Conservation (phyloP, 2,329 filamentous ascomycete genomes). For the Mollisia scopiformis region DNA sequence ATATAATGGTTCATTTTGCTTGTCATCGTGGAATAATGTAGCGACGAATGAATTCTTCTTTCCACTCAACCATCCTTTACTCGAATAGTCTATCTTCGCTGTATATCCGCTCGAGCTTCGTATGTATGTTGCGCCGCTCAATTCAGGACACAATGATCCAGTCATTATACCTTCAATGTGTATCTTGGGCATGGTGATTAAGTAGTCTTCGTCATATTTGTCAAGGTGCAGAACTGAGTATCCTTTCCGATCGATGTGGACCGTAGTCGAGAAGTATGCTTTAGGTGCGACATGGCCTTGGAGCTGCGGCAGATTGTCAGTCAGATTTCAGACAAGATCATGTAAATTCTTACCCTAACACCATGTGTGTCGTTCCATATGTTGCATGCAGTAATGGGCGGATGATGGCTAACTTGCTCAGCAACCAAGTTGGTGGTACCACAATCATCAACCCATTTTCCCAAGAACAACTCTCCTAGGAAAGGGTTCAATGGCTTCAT, state of each 20-base stretch:
- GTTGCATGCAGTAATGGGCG: slow-evolving; percentile 90
- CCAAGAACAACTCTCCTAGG: slow-evolving; percentile 89
- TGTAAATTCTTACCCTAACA: slow-evolving; percentile 46
- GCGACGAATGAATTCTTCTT: slow-evolving; percentile 91
- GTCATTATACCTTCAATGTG: slow-evolving; percentile 93
- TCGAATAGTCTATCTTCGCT: slow-evolving; percentile 86
- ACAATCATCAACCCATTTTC: slow-evolving; percentile 81
- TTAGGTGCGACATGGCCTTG: slow-evolving; percentile 94
- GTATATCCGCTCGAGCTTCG: slow-evolving; percentile 84
- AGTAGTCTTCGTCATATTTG: slow-evolving; percentile 60
- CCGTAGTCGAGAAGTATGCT: slow-evolving; percentile 88
- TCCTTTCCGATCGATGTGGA: slow-evolving; percentile 91
- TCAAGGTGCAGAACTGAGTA: slow-evolving; percentile 83
- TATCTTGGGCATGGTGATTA: slow-evolving; percentile 87
- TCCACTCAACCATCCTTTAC: slow-evolving; percentile 90
- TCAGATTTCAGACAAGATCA: not conserved
- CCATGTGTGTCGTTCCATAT: slow-evolving; percentile 87
- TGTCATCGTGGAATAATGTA: slow-evolving; percentile 68
- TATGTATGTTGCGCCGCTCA: slow-evolving; percentile 84
- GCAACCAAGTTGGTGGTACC: slow-evolving; percentile 86
- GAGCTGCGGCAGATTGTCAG: slow-evolving; percentile 43
- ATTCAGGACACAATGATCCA: slow-evolving; percentile 83
- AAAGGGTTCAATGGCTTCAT: slow-evolving; percentile 98
- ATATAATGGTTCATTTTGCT: slow-evolving; percentile 74
- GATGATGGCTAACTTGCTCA: slow-evolving; percentile 94